phyloP scores from a whole-genome alignment of 495 filamentous ascomycete species.

The Recurvomyces mirabilis region DNA sequence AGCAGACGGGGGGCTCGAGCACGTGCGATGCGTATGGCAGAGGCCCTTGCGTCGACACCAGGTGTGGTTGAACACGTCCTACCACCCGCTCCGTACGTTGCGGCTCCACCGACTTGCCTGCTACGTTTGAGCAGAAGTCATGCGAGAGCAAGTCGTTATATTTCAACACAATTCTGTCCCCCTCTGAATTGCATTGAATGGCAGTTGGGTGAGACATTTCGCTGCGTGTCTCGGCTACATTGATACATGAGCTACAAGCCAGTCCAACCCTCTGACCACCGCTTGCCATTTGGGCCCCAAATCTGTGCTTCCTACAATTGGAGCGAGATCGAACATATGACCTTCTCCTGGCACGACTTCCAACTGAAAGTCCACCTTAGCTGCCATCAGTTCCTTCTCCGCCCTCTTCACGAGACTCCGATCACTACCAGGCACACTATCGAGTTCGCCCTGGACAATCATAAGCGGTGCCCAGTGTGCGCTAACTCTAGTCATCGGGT shows the following conservation, averaged over 20 bases:
- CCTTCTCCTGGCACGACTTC: conserved; percentile 7
- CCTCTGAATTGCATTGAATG: too few species aligned
- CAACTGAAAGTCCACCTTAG: conserved; percentile 5
- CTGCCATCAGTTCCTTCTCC: conserved; percentile 4
- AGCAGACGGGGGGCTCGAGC: too few species aligned
- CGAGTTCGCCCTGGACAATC: conserved; percentile 12
- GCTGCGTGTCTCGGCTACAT: too few species aligned
- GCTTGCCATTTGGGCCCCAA: conserved; percentile 10
- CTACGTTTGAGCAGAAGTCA: too few species aligned
- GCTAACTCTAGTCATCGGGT: conserved; percentile 10
- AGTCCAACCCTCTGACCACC: conserved; percentile 10
- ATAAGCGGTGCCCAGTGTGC: conserved; percentile 9
- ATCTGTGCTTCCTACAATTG: conserved; percentile 7
- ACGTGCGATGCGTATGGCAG: too few species aligned
- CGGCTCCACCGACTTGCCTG: too few species aligned
- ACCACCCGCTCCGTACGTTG: too few species aligned
- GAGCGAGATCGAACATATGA: conserved; percentile 13
- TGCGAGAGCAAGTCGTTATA: too few species aligned
- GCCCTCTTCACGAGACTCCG: conserved; percentile 1
- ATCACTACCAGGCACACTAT: conserved; percentile 8
- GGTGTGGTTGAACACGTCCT: too few species aligned
- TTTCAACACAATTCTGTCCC: too few species aligned
- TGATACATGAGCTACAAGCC: conserved; percentile 9
- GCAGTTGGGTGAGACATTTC: too few species aligned
- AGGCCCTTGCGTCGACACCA: too few species aligned